Evolutionary conservation across 805 yeast species (phyloP), one percentile per base, ranked within the genome.

Genomic region (Kodamaea restingae): DNA sequence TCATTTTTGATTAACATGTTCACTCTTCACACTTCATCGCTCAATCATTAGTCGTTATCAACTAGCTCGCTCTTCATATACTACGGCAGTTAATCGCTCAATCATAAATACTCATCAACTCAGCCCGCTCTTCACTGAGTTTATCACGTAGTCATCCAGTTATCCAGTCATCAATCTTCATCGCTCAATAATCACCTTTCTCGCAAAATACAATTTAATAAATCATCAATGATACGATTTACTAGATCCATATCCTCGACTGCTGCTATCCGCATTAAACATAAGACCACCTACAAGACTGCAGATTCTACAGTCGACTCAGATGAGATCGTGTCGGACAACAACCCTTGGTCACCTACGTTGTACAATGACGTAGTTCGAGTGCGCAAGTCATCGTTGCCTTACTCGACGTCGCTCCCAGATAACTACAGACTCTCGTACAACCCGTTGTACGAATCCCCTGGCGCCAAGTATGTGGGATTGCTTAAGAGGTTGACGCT

Each of bases 371-470:
- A 75, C 47, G 63, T 64, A 20, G 73, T 57, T 15, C 47, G 65
- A 51, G 53, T 76, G 11, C 60, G 70, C 32, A 61, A 63, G 18
- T 18, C 37, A 8, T 51, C 53, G 10, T 38, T 30, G 36, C 22
- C 22, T 15, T 38, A 2, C 75, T 76, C 65, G 0, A 70, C 69
- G 10, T 69, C 70, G n/a, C 54, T 84, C 17, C 80, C 80, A 4
- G 54, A 64, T 4, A 68, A 78, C 18, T 73, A 55, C 42, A 60
- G 87, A 38, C 60, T 80, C 4, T 78, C 84, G 2, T 73, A 78
- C 49, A 69, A 67, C 43, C 83, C 90, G 3, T 49, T 84, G 18
- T 84, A 84, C 50, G 75, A 69, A 36, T 78, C 84, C 0, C 87
- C 88, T 0, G 68, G 80, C 2, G 67, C 77, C 6, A 72, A 75